Base-by-base conservation (phyloP, 2,329 filamentous ascomycete genomes). In the Neonectria faginata region DNA sequence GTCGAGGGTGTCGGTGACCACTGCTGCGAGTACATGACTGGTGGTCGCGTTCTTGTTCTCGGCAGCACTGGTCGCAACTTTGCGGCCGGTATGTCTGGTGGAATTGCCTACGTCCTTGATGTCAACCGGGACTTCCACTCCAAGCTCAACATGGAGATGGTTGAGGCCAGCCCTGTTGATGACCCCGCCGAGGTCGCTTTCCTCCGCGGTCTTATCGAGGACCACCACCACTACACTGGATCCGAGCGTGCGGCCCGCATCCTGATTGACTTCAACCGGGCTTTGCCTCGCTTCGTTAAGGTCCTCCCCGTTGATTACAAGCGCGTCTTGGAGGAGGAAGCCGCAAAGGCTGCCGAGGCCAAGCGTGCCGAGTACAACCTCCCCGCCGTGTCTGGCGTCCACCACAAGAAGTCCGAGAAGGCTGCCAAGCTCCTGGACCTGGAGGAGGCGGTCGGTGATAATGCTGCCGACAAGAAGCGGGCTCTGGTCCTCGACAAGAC, bases 1-100 rank as follows among this genome's bases (percentile, higher is more conserved):
- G 94, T 97, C 67, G 95, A 98, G 81, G 95, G 95, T 82, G 88
- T 97, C 70, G 95, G 95, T 85, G 95, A 98, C 79, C 95, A 98
- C 79, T 92, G 93, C 67, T 97, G 94, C 78, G 95, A 98, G 85
- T 98, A 98, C 87, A 98, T 98, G 95, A 97, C 95, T 75, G 95
- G 95, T 78, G 95, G 95, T 77, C 93, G 94, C 76, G 86, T 97
- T 55, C 84, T 98, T 69, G 87, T 97, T 75, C 87, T 98, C 52
- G 95, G 95, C 63, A 89, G 88, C 74, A 97, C 94, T 76, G 95
- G 95, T 50, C 94, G 95, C 73, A 98, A 98, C 85, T 98, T 98
- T 76, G 95, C 94, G 73, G 95, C 95, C 66, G 95, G 95, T 85
- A 98, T 98, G 95, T 97, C 94, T 75, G 95, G 95, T 77, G 95